A percentile compares a stretch with the other conserved stretches of the same genome.
phyloP scores from a whole-genome alignment of 169 alveolate species.

The Plasmodium fragile region DNA sequence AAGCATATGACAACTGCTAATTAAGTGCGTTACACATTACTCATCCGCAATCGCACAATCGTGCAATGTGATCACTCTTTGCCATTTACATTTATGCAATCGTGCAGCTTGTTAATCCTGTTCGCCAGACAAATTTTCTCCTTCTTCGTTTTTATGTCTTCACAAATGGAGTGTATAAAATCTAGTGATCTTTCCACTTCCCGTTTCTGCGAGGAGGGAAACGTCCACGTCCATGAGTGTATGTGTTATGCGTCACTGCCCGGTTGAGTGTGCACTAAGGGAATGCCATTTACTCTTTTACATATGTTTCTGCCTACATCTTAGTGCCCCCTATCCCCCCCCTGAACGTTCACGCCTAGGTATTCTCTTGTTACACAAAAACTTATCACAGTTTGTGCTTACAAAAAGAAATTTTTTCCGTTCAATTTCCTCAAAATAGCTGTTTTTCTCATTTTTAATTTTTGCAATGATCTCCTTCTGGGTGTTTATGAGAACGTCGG shows the following conservation, averaged over 20 bases:
- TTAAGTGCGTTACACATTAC: not conserved
- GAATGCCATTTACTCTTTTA: not conserved
- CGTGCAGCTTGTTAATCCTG: slow-evolving; percentile 57
- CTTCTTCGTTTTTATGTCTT: slow-evolving; percentile 63
- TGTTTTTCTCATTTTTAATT: slow-evolving; percentile 47
- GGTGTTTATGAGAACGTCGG: slow-evolving; percentile 53
- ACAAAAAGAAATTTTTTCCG: slow-evolving; percentile 27
- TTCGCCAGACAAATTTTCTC: slow-evolving; percentile 55
- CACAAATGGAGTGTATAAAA: slow-evolving; percentile 63
- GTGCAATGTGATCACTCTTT: not conserved
- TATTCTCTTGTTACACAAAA: not conserved
- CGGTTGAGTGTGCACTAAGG: not conserved
- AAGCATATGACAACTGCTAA: not conserved
- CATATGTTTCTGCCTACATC: not conserved
- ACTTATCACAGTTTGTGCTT: not conserved
- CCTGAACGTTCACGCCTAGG: not conserved
- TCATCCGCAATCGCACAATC: not conserved
- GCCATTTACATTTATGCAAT: slow-evolving; percentile 55
- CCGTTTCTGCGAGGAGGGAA: slow-evolving; percentile 22
- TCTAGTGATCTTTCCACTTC: slow-evolving; percentile 63
- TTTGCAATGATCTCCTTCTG: slow-evolving; percentile 47
- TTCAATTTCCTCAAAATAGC: slow-evolving; percentile 45
- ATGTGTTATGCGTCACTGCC: not conserved
- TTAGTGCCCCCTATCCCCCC: not conserved
- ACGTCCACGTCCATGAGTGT: not conserved